These are phyloP conservation scores for Sugiyamaella floridensis DNA, from an alignment of 805 yeast genomes.

Conservation along the genomic window DNA sequence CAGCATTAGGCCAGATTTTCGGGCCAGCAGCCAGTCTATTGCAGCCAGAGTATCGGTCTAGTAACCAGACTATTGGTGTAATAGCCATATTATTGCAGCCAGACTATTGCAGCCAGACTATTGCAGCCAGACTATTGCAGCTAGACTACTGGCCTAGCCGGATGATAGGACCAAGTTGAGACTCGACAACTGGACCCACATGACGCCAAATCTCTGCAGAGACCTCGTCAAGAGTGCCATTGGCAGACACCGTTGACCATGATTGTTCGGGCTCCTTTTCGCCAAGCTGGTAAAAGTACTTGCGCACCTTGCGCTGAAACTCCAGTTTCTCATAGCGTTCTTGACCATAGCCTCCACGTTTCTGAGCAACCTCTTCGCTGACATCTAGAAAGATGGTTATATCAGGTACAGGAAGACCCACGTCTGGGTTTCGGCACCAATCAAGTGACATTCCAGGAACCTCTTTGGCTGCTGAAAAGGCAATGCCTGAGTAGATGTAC, in stretches of 20 bases:
- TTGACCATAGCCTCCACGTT: slow-evolving; percentile 82
- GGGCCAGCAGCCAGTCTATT: too few relatives aligned
- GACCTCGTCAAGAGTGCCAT: slow-evolving; percentile 54
- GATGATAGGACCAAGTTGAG: background rate
- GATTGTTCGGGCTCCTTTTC: slow-evolving; percentile 12
- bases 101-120: too few relatives aligned
- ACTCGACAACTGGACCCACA: background rate
- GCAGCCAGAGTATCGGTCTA: too few relatives aligned
- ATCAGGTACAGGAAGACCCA: slow-evolving; percentile 84
- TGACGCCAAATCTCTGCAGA: background rate
- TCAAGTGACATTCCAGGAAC: slow-evolving; percentile 44
- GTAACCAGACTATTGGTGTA: too few relatives aligned
- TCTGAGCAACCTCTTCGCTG: slow-evolving; percentile 37
- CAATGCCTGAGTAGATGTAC: slow-evolving; percentile 87
- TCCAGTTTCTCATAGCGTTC: slow-evolving; percentile 77
- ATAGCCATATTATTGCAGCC: too few relatives aligned
- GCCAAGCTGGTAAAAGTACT: slow-evolving; percentile 42
- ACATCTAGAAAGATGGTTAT: slow-evolving; percentile 68
- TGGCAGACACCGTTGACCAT: slow-evolving; percentile 54
- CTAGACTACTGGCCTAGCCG: background rate
- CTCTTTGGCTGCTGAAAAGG: slow-evolving; percentile 78
- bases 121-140: too few relatives aligned
- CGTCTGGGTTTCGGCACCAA: slow-evolving; percentile 81
- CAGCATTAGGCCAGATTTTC: too few relatives aligned
- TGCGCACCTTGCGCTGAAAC: slow-evolving; percentile 68